Base-by-base conservation (phyloP, 208 protist genomes). In the Spongospora subterranea region DNA sequence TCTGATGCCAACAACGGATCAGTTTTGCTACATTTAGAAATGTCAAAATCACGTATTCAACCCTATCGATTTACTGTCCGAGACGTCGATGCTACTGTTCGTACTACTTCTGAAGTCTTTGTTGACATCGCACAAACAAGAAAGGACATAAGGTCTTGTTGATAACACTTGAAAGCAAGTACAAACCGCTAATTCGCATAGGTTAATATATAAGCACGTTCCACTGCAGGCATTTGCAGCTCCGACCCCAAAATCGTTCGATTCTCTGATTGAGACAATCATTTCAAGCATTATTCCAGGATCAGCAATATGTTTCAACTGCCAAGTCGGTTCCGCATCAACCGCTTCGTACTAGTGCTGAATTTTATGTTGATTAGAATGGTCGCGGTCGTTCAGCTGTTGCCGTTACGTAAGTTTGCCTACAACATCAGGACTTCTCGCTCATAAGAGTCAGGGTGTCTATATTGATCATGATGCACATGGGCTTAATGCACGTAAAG, bases 151-250 rank as follows among this genome's bases (percentile, higher is more conserved):
- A 6, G n/a, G 71, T 82, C n/a, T 20, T 6, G n/a, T 20, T 82
- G 6, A 6, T 6, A n/a, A 40, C 11, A n/a, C 24, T 60, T 6
- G 6, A 6, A 60, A 29, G 50, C 6, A 60, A 6, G 6, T 60
- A 6, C 6, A 6, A 82, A 20, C 13, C 11, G 35, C 35, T 6
- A 20, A 6, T 35, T 43, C 13, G 17, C 40, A 39, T 82, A 82
- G 71, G n/a, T 17, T 82, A 6, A 17, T 82, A 20, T 82, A 82
- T 82, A 82, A 82, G 71, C 71, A 82, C 71, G 71, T 82, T 82
- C 71, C 71, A 13, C 71, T 82, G 6, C n/a, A 82, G 17, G 71
- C 71, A 82, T 43, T 45, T 43, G 71, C 17, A 45, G 71, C 71
- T 39, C 71, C 71, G 71, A 82, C 71, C 6, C 17, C 71, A 82